Percentiles rank a stretch among this genome's conserved stretches.
Conservation (phyloP, 306 rosid species). For the Sicyos baderoa region DNA sequence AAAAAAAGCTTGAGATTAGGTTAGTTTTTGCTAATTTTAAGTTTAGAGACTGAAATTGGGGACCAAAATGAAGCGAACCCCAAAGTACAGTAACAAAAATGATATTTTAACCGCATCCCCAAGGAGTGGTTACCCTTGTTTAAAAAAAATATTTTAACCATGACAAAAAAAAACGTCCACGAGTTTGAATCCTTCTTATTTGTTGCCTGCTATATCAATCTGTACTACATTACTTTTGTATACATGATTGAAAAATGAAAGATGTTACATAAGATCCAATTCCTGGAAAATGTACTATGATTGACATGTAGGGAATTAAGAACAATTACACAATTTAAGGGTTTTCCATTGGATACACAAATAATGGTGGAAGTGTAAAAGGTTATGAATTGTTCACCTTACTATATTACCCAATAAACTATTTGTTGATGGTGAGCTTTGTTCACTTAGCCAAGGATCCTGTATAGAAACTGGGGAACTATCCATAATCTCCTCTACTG, state of each 20-base stretch:
- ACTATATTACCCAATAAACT: constrained; percentile 68
- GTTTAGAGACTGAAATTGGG: too few relatives aligned
- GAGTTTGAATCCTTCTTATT: background rate
- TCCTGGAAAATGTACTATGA: background rate
- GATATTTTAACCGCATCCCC: too few relatives aligned
- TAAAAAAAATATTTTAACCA: too few relatives aligned
- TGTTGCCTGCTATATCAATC: background rate
- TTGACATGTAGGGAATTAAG: constrained; percentile 13
- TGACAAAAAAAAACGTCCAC: background rate
- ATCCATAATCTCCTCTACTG: constrained; percentile 48
- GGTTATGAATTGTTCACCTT: constrained; percentile 32
- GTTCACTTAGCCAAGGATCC: constrained; percentile 86
- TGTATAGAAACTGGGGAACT: constrained; percentile 84
- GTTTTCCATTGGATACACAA: constrained; percentile 8
- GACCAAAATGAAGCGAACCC: too few relatives aligned
- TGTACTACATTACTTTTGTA: background rate
- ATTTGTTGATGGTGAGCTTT: constrained; percentile 84
- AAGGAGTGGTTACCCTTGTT: too few relatives aligned
- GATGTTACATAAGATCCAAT: background rate
- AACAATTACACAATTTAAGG: too few relatives aligned
- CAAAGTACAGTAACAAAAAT: too few relatives aligned
- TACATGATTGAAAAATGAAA: constrained; percentile 15
- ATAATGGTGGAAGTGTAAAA: background rate
- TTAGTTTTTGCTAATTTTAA: too few relatives aligned
- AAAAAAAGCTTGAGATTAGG: too few relatives aligned